Base-by-base conservation (phyloP, 1,139 yeast species). In the Wickerhamomyces sp. region DNA sequence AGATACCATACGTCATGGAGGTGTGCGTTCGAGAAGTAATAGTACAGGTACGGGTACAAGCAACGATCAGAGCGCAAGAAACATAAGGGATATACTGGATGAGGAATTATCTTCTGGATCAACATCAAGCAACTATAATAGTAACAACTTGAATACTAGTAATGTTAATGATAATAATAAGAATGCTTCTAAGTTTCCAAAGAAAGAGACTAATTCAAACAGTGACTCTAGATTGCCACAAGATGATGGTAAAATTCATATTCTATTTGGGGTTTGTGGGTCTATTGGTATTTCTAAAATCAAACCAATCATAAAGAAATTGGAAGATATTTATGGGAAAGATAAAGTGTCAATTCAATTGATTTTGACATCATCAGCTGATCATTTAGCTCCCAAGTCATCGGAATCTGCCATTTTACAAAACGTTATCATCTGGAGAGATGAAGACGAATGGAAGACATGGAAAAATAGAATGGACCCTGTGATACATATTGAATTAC, bases 391-490 rank as follows among this genome's bases (percentile, higher is more conserved):
- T 14, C 66, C 81, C 7, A 64, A 72, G 31, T 69, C 69, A 15
- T 83, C 78, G 42, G 64, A 24, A 16, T 24, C 35, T 14, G 20
- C 25, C 8, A 12, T 25, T 12, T 32, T 24, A 17, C 81, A 83
- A 37, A 72, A 74, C 45, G 76, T 87, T 7, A 74, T 81, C 39
- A 73, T 88, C 9, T 90, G 97, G 97, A 74, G 86, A 55, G 96
- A 90, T 59, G 69, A 74, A 35, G 97, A 90, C 59, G 97, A 90
- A 63, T 90, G 97, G 97, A 72, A 68, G 35, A 81, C 88, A 4
- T 89, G 97, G 97, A 74, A 76, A 54, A 68, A 73, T 35, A 74
- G 97, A 49, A 78, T 88, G 37, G 97, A 89, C 62, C 96, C 97
- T 1, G 96, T 89, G 22, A 69, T 90, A 49, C 97, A 90, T 61